Conservation (phyloP, 192 early-diverging fungal genomes). For the Podila clonocystis region DNA sequence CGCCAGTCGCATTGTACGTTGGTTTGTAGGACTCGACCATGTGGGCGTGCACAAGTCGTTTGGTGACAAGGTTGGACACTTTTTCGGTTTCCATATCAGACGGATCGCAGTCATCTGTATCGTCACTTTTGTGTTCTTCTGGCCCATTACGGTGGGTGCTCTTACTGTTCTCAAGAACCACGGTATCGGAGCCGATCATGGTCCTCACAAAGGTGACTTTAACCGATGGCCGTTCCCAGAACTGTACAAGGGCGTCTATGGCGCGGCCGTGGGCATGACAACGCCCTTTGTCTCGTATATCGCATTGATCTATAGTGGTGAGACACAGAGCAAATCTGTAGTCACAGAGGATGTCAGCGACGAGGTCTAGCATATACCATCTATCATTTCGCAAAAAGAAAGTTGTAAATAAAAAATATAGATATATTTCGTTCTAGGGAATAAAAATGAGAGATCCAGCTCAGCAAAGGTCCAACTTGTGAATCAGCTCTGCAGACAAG, state of each 20-base stretch:
- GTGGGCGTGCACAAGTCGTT: neutral
- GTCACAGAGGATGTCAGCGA: no score
- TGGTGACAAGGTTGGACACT: neutral
- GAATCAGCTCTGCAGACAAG: slow-evolving; percentile 24
- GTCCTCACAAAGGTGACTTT: slow-evolving; percentile 16
- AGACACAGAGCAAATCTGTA: slow-evolving; percentile 1
- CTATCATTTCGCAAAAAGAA: no score
- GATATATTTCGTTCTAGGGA: no score
- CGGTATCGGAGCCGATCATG: slow-evolving; percentile 12
- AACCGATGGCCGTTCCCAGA: slow-evolving; percentile 20
- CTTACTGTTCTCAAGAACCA: slow-evolving; percentile 1
- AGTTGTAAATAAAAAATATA: no score
- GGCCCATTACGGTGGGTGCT: slow-evolving; percentile 19
- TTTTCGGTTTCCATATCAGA: slow-evolving; percentile 13
- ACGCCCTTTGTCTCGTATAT: slow-evolving; percentile 27
- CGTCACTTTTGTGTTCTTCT: slow-evolving; percentile 22
- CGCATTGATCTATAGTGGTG: slow-evolving; percentile 26
- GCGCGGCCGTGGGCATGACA: slow-evolving; percentile 13
- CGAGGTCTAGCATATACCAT: no score
- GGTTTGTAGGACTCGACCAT: slow-evolving; percentile 23
- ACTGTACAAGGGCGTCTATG: slow-evolving; percentile 26
- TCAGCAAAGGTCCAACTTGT: slow-evolving; percentile 29
- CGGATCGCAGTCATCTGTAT: slow-evolving; percentile 15
- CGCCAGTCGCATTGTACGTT: slow-evolving; percentile 10
- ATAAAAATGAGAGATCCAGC: neutral